Evolutionary conservation across 257 asterid species (phyloP).

Genomic region (Solanum verrucosum): DNA sequence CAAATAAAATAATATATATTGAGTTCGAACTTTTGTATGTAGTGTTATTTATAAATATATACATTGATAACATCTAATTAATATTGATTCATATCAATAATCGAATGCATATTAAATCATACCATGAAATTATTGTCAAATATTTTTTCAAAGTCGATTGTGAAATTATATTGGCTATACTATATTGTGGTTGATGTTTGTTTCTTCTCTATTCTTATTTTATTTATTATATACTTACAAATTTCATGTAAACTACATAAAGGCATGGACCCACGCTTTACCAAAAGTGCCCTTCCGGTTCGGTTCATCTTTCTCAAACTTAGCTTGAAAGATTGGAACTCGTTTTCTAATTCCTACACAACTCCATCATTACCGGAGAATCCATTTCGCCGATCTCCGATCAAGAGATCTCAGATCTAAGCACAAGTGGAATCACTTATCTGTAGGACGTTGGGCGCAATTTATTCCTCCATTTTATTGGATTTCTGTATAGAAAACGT

Average conservation of each 20-base stretch:
- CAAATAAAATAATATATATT: no score
- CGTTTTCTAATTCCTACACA: neutral
- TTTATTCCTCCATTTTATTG: neutral
- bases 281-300: neutral
- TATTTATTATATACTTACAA: neutral
- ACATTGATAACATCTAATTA: neutral
- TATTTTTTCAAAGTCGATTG: neutral
- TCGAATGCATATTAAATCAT: neutral
- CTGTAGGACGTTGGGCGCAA: neutral
- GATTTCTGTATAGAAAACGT: neutral
- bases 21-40: no score
- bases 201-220: neutral
- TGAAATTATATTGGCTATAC: no score
- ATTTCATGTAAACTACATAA: neutral
- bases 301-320: constrained; percentile 6
- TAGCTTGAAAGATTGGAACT: neutral
- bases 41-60: neutral
- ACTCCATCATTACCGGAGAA: constrained; percentile 8
- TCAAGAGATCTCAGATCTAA: constrained; percentile 17
- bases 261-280: neutral
- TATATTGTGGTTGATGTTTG: neutral
- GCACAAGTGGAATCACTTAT: neutral
- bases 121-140: neutral
- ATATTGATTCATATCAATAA: neutral
- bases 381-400: neutral